Evolutionary conservation across 345 rosid genomes (phyloP), one percentile per base, ranked within the genome.

Genomic region (Iberis pinnata): DNA sequence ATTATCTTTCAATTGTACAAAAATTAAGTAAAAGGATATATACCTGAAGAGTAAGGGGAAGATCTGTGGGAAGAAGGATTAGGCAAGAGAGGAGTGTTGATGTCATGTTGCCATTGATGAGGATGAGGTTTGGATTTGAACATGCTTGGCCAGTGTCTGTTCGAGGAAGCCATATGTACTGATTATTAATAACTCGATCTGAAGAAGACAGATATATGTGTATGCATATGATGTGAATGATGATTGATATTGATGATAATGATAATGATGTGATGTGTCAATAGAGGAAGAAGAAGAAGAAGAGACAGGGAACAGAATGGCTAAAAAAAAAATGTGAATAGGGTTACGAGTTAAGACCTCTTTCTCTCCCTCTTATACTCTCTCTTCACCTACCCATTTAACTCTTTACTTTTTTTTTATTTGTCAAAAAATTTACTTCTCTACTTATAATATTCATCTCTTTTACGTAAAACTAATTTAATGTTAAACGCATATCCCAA

Each of bases 71-170:
- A 78, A 52, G 65, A n/a, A 46, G 89, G 64, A n/a, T n/a, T n/a
- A 43, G 73, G 65, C 61, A 76, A 68, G 70, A 84, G 73, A 72
- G 88, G 77, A 33, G 89, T 65, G 75, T 73, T 84, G 67, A 83
- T 76, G 56, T 92, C 98, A 50, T 77, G 88, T 53, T 93, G 97
- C 97, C 92, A 82, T 68, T 87, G 96, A 66, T 80, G 89, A 53
- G 63, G n/a, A n/a, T n/a, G 72, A 45, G 97, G 99, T 80, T 93
- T 93, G 78, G 95, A 86, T 65, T 86, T 88, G 83, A 92, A 92
- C 98, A 85, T 73, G 72, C 97, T 92, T 55, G 98, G 97, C 98
- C 98, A 92, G 89, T 92, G 96, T 70, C 90, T 85, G 75, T 92
- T 88, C 54, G 98, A 88, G 33, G 98, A 92, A 76, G 94, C 95